Evolutionary conservation across 768 basidiomycete genomes (phyloP), one percentile per base, ranked within the genome.

Genomic region (Candolleomyces aberdarensis): DNA sequence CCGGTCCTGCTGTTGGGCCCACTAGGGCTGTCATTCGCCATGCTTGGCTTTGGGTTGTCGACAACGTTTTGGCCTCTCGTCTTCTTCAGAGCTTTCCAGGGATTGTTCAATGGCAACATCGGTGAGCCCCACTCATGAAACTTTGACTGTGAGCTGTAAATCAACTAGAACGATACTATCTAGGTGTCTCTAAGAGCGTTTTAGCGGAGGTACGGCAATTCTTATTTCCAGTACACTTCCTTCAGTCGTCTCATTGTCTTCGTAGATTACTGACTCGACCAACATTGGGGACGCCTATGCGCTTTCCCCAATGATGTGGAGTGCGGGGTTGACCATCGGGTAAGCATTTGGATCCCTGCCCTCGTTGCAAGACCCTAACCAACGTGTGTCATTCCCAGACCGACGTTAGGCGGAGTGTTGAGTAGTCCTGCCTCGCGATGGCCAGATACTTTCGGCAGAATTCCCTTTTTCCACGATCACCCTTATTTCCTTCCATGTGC

Each of bases 401-500:
- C 89, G 17, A 75, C 84, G 26, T 72, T 90, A 3, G 89, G 89
- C 39, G 90, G 90, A 20, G 62, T 80, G 8, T 70, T 92, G 4
- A 82, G 87, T 5, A 80, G 81, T 43, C 86, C 90, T 1, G 82
- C 78, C 11, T 78, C 80, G 43, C 80, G 78, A 39, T 91, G 88
- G 75, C 88, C 88, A 7, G 63, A 73, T 32, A 66, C 79, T 1
- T 83, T 91, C 58, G 87, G 87, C 11, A 67, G 74, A 31, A 64
- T 77, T 20, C 43, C 62, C 0, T 70, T 77, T 47, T 66, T 81
- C 46, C 66, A 66, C 3, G 54, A 65, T 1, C 70, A 82, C 60
- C 79, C 80, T 0, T 83, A 83, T 63, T 78, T 84, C 57, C 71
- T 84, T 10, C 82, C 84, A 10, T 85, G 81, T 64, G 69, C 74